Conservation (phyloP, 176 grass and related monocot genomes). For the Oryza meridionalis region DNA sequence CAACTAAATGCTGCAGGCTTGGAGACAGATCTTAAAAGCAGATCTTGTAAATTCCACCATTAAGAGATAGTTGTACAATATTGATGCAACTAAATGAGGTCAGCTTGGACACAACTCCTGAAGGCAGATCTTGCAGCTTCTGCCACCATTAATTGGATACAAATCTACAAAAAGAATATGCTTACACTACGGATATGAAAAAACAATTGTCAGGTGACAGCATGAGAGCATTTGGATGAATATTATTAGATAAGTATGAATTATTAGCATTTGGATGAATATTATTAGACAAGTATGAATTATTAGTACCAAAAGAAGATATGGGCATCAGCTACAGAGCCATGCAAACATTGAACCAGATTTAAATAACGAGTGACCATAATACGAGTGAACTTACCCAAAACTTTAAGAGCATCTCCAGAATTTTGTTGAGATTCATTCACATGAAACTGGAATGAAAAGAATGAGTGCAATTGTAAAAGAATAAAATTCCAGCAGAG, state of each 20-base stretch:
- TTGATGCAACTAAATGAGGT: neutral
- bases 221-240: neutral
- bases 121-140: neutral
- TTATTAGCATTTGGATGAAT: neutral
- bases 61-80: neutral
- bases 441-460: conserved; percentile 87
- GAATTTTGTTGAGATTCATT: conserved; percentile 77
- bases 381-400: conserved; percentile 38
- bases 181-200: conserved; percentile 19
- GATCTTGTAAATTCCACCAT: neutral
- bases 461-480: conserved; percentile 30
- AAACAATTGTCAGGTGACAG: neutral
- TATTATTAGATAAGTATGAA: neutral
- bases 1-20: neutral
- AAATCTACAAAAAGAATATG: conserved; percentile 10
- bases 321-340: neutral
- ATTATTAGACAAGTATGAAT: conserved; percentile 1
- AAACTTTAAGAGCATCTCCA: conserved; percentile 74
- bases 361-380: conserved; percentile 37
- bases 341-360: conserved; percentile 24
- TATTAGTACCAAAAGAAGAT: neutral
- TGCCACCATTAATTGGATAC: conserved; percentile 15
- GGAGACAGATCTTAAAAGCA: neutral
- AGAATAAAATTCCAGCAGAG: conserved; percentile 24
- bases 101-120: neutral